These are phyloP conservation scores for Sphaerulina musiva DNA, from an alignment of 2,329 filamentous ascomycete species.

Conservation along the genomic window DNA sequence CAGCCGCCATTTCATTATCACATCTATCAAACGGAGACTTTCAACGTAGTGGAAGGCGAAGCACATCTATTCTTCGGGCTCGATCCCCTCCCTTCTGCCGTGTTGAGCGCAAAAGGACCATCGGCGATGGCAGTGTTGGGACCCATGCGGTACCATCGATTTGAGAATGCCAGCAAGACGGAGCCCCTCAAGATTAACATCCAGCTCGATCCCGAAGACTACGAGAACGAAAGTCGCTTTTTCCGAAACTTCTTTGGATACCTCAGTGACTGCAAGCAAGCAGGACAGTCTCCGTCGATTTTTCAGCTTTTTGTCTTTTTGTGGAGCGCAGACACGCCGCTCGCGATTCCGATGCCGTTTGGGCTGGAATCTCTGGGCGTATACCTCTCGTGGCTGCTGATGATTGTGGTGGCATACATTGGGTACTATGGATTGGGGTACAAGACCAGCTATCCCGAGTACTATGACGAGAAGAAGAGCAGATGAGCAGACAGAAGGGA, in stretches of 20 bases:
- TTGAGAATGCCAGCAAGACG: constrained; percentile 19
- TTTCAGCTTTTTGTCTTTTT: constrained; percentile 24
- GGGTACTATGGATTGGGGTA: constrained; percentile 19
- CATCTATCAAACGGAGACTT: constrained; percentile 23
- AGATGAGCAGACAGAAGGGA: not conserved
- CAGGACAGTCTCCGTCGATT: constrained; percentile 13
- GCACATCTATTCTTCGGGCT: constrained; percentile 21
- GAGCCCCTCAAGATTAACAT: constrained; percentile 19
- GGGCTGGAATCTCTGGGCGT: constrained; percentile 15
- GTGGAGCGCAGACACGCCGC: constrained; percentile 18
- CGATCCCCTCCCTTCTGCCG: constrained; percentile 9
- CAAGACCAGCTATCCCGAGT: constrained; percentile 20
- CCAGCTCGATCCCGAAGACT: constrained; percentile 20
- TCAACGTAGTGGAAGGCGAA: constrained; percentile 17
- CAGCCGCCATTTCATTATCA: constrained; percentile 24
- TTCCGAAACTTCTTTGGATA: constrained; percentile 24
- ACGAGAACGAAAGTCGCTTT: constrained; percentile 22
- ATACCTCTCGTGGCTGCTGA: constrained; percentile 17
- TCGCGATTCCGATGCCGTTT: constrained; percentile 21
- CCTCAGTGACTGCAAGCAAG: constrained; percentile 20
- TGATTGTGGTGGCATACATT: constrained; percentile 18
- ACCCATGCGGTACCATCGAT: constrained; percentile 20
- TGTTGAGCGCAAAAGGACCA: constrained; percentile 12
- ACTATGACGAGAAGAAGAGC: constrained; percentile 17
- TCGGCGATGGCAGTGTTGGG: constrained; percentile 13